A percentile compares a stretch with the other conserved stretches of the same genome.
phyloP scores from a whole-genome alignment of 2,329 filamentous ascomycete genomes.

The Albophoma yamanashiensis region DNA sequence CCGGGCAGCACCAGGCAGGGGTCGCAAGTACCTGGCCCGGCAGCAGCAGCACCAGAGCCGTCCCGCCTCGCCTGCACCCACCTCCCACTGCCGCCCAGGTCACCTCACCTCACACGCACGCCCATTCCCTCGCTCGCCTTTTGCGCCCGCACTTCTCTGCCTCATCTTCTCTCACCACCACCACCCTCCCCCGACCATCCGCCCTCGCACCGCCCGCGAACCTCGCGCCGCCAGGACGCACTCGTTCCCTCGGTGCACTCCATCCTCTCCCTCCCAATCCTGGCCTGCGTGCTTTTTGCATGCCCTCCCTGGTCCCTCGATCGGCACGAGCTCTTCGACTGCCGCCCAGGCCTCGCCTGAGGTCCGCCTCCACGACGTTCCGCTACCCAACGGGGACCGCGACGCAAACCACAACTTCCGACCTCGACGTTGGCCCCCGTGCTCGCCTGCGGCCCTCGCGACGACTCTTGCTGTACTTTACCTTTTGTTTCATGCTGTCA shows the following conservation, averaged over 20 bases:
- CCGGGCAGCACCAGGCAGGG: neutral
- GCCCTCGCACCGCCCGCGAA: neutral
- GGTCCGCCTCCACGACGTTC: slow-evolving; percentile 4
- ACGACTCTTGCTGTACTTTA: neutral
- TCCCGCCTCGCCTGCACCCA: slow-evolving; percentile 1
- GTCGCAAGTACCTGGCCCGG: neutral
- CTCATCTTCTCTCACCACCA: neutral
- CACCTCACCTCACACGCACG: neutral
- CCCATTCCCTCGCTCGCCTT: slow-evolving; percentile 2
- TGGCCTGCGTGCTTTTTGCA: neutral
- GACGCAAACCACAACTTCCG: neutral
- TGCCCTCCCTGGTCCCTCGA: neutral
- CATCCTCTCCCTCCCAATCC: neutral
- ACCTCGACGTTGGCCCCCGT: neutral
- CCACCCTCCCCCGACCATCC: neutral
- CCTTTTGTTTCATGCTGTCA: slow-evolving; percentile 1
- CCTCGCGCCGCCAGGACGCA: neutral
- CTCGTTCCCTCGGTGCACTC: neutral
- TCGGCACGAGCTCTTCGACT: neutral
- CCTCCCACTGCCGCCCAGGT: neutral
- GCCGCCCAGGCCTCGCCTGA: neutral
- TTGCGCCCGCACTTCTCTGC: slow-evolving; percentile 2
- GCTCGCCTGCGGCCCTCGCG: neutral
- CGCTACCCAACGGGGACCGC: slow-evolving; percentile 2
- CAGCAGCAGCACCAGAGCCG: neutral